Evolutionary conservation across 352 stramenopile species (phyloP), one percentile per base, ranked within the genome.

Genomic region (Peronospora belbahrii): DNA sequence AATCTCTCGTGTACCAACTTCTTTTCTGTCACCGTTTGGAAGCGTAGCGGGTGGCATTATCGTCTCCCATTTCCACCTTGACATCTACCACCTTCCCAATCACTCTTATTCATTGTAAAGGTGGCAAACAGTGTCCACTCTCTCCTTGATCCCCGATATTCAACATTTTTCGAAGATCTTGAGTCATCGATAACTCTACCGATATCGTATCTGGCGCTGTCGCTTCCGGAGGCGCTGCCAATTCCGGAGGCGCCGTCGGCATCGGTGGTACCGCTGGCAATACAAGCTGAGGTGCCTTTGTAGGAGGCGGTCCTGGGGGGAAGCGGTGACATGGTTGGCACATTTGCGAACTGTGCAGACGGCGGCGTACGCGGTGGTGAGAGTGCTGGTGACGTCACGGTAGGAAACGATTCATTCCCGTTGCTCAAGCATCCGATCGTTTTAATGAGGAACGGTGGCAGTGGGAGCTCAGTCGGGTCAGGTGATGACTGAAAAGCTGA

Each of bases 401-500:
- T 46, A 11, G 19, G 20, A 24, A 22, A 23, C 13, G 17, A 38
- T 14, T 14, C 30, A 31, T 35, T 44, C 15, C 42, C 42, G 22
- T 52, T 55, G 34, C 41, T 51, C 24, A 58, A 15, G 5, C 13
- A 25, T 37, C 14, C 42, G 25, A 27, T 10, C 11, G 28, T 20
- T 22, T 65, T 61, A 1, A 58, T 54, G 14, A 85, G 57, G 37
- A 91, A 91, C 35, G 76, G 74, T n/a, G 79, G 79, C 47, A 91
- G 58, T 28, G 79, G 79, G 6, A 91, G 55, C 33, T 81, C 65
- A 51, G 72, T 67, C 6, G 79, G 79, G 17, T 91, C 79, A 6
- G 79, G 79, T 3, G 79, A 88, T 15, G 75, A 86, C 56, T 91
- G 79, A 46, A 91, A 91, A 20, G 76, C 76, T 37, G 76, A 88